Evolutionary conservation across 495 filamentous ascomycete genomes (phyloP), one percentile per base, ranked within the genome.

Genomic region (Hypoxylon trugodes): DNA sequence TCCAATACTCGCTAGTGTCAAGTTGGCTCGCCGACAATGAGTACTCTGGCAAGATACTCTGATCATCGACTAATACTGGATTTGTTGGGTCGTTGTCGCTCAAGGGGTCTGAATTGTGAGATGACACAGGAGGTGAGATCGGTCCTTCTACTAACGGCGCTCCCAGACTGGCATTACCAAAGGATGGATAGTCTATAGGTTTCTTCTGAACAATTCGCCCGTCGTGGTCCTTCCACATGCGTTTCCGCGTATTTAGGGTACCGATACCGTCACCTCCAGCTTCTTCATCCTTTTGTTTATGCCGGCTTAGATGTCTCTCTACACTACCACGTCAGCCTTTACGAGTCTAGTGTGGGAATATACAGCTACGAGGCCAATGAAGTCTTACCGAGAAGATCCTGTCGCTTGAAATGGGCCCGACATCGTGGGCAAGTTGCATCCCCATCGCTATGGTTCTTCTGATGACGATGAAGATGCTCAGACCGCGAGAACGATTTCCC

Each of bases 261-360:
- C 85, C 85, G 40, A 77, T 69, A 0, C 85, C 85, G 41, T 81
- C 79, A 1, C 84, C 85, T 0, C 84, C 85, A 18, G 84, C 84
- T 70, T 86, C 82, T 46, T 80, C 79, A 61, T 88, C 85, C 55
- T 84, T 84, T 69, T 86, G 81, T 28, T 75, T 76, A 65, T 88
- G 85, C 5, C 85, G 82, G 35, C 75, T 72, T 76, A 86, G 83
- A 61, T 88, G 85, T 56, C 85, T 75, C 26, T 82, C 85, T 85
- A 53, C 38, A 47, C n/a, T 4, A 13, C 53, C 71, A 36, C 68
- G 70, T 59, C 42, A 61, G 54, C 47, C 43, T 12, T 37, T 7
- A 50, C 13, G 13, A 60, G 41, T 45, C 36, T 35, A 2, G 49
- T 12, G 41, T 49, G 21, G 52, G 38, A 52, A 33, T 42, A 8